Conservation (phyloP, 2,329 filamentous ascomycete species). For the Pleoardoris graminearum region DNA sequence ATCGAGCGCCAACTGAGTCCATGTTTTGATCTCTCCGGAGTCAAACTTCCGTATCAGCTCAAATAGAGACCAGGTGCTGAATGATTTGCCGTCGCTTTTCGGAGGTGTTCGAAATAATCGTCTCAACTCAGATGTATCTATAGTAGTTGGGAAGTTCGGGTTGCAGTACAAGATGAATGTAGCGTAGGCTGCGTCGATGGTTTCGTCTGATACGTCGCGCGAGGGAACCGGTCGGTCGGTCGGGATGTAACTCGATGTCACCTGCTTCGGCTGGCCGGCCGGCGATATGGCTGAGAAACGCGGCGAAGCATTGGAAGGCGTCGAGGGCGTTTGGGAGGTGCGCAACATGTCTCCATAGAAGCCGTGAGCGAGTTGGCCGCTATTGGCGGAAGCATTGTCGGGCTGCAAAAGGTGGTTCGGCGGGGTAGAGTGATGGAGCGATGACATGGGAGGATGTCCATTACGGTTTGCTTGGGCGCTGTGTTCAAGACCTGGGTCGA, state of each 20-base stretch:
- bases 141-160: constrained; percentile 71
- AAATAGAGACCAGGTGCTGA: constrained; percentile 76
- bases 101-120: constrained; percentile 79
- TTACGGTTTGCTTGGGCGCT: constrained; percentile 39
- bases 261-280: constrained; percentile 40
- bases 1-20: constrained; percentile 83
- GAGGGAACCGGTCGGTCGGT: constrained; percentile 64
- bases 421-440: constrained; percentile 29
- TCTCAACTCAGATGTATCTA: constrained; percentile 70
- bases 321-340: constrained; percentile 42
- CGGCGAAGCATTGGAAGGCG: constrained; percentile 44
- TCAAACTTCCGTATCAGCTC: constrained; percentile 79
- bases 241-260: constrained; percentile 40
- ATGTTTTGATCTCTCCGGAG: constrained; percentile 84
- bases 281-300: constrained; percentile 45
- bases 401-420: constrained; percentile 41
- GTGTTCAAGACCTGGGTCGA: constrained; percentile 44
- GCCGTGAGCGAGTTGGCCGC: constrained; percentile 35
- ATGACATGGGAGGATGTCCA: constrained; percentile 42
- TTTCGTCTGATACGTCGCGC: constrained; percentile 67
- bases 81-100: constrained; percentile 84
- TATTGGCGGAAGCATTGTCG: constrained; percentile 38
- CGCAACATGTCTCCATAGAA: constrained; percentile 46
- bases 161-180: constrained; percentile 90
- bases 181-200: constrained; percentile 81